A percentile compares a stretch with the other conserved stretches of the same genome.
Evolutionary conservation across 257 asterid genomes (phyloP).

Genomic region (Craterostigma plantagineum): DNA sequence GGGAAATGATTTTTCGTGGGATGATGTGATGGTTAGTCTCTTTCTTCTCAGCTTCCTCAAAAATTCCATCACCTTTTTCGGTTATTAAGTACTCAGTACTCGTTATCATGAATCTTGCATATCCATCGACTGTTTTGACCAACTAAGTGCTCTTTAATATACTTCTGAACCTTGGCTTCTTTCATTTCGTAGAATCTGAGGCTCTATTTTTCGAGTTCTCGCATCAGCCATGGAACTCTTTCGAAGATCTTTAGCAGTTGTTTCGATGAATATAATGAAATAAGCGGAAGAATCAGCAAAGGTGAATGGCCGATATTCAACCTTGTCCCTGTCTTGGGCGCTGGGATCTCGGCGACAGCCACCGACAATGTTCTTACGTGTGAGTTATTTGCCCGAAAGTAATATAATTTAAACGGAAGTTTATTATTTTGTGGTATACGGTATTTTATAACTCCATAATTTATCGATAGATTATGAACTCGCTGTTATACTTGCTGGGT

Average conservation of each 20-base stretch:
- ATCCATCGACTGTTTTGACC: not conserved
- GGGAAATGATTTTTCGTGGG: slow-evolving; percentile 50
- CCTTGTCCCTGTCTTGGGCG: slow-evolving; percentile 63
- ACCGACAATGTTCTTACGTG: slow-evolving; percentile 54
- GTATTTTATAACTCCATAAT: too few relatives aligned
- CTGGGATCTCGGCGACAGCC: slow-evolving; percentile 44
- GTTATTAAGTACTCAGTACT: not conserved
- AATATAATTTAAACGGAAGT: too few relatives aligned
- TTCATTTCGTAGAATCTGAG: slow-evolving; percentile 47
- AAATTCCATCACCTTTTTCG: too few relatives aligned
- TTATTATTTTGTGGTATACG: too few relatives aligned
- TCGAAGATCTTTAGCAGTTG: slow-evolving; percentile 31
- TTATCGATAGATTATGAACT: too few relatives aligned
- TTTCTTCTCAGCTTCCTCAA: slow-evolving; percentile 1
- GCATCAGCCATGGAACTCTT: slow-evolving; percentile 24
- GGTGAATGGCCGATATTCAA: slow-evolving; percentile 29
- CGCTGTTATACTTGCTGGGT: too few relatives aligned
- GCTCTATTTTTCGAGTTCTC: slow-evolving; percentile 33
- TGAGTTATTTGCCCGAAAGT: slow-evolving; percentile 56
- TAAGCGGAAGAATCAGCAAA: slow-evolving; percentile 18
- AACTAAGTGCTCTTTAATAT: too few relatives aligned
- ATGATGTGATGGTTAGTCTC: slow-evolving; percentile 52
- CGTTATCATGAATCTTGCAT: too few relatives aligned
- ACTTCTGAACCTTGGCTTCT: too few relatives aligned
- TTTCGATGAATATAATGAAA: slow-evolving; percentile 32